A percentile compares a stretch with the other conserved stretches of the same genome.
These are phyloP conservation scores for Taphrina pruni DNA, from an alignment of 1,139 yeast genomes.

Conservation along the genomic window DNA sequence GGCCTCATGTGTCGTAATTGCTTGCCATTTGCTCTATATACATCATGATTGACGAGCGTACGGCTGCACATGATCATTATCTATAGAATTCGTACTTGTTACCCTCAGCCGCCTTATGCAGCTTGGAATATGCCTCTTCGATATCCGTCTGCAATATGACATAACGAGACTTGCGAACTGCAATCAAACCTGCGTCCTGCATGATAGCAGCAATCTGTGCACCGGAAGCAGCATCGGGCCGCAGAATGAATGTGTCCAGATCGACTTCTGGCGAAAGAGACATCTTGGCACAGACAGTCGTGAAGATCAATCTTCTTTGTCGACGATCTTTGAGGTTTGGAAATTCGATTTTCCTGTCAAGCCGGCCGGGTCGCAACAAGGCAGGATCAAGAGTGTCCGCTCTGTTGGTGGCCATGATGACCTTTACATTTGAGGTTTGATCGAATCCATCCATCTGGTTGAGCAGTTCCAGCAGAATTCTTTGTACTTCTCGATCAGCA, in stretches of 20 bases:
- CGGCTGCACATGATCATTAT: slow-evolving; percentile 52
- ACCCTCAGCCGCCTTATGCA: slow-evolving; percentile 95
- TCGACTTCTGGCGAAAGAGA: slow-evolving; percentile 97
- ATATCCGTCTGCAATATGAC: slow-evolving; percentile 84
- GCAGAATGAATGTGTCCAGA: slow-evolving; percentile 87
- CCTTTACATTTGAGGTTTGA: slow-evolving; percentile 92
- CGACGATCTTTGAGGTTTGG: slow-evolving; percentile 95
- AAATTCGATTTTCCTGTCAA: slow-evolving; percentile 96
- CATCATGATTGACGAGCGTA: not conserved
- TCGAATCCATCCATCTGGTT: slow-evolving; percentile 99
- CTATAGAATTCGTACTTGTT: slow-evolving; percentile 98
- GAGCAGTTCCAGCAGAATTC: slow-evolving; percentile 90
- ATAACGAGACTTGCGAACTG: slow-evolving; percentile 95
- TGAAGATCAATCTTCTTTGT: slow-evolving; percentile 93
- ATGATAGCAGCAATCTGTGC: slow-evolving; percentile 98
- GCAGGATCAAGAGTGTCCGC: slow-evolving; percentile 99
- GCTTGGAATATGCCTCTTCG: slow-evolving; percentile 96
- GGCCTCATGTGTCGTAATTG: not conserved
- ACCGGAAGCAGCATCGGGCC: slow-evolving; percentile 97
- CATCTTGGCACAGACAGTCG: slow-evolving; percentile 97
- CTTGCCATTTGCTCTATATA: slow-evolving; percentile 5
- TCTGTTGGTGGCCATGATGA: slow-evolving; percentile 98
- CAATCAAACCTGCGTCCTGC: slow-evolving; percentile 99
- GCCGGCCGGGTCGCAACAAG: slow-evolving; percentile 93
- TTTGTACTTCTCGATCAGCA: slow-evolving; percentile 98